phyloP scores from a whole-genome alignment of 2,329 filamentous ascomycete species.

The Colletotrichum destructivum region DNA sequence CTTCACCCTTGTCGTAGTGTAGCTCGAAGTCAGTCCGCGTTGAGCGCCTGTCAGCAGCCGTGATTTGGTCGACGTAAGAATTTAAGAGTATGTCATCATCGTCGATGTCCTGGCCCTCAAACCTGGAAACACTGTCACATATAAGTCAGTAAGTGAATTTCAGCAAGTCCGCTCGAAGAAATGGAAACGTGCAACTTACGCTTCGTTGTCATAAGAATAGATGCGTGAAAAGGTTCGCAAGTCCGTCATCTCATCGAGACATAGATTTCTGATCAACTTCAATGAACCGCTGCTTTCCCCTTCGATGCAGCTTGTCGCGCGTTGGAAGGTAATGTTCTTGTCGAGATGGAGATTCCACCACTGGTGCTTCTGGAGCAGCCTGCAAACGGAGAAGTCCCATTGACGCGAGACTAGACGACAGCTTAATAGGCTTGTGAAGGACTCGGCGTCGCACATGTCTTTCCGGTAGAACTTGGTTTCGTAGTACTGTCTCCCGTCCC shows the following conservation, averaged over 20 bases:
- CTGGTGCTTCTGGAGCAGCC: conserved; percentile 8
- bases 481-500: neutral
- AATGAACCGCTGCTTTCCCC: neutral
- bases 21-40: neutral
- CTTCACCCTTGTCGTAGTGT: conserved; percentile 20
- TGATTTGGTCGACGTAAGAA: conserved; percentile 12
- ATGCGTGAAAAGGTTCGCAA: conserved; percentile 3
- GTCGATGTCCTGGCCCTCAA: neutral
- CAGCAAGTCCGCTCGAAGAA: neutral
- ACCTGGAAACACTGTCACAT: neutral
- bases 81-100: conserved; percentile 9
- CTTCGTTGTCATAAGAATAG: conserved; percentile 14
- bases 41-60: neutral
- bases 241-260: conserved; percentile 1
- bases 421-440: neutral
- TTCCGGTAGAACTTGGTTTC: neutral
- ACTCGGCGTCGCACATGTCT: neutral
- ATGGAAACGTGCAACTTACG: neutral
- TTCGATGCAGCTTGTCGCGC: neutral
- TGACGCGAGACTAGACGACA: conserved; percentile 13
- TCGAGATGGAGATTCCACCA: conserved; percentile 24
- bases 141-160: neutral
- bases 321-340: neutral
- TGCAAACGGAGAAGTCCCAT: conserved; percentile 12
- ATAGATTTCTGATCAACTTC: neutral